Base-by-base conservation (phyloP, 2,329 filamentous ascomycete genomes). In the Tolypocladium pustulatum region DNA sequence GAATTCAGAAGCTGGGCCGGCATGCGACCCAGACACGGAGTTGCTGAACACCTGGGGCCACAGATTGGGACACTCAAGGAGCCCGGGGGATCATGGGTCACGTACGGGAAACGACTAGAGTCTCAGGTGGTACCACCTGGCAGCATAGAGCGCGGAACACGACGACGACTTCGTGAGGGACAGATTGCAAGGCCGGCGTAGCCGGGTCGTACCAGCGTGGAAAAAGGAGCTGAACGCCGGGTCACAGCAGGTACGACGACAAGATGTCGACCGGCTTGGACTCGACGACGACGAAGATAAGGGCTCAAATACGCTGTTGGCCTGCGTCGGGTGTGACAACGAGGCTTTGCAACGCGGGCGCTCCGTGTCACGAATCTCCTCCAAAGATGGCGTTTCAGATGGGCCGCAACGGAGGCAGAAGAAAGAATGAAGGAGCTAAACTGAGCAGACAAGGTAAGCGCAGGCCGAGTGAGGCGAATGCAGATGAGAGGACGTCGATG, bases 331-430 rank as follows among this genome's bases (percentile, higher is more conserved):
- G 37, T 36, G 54, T 49, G 55, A 54, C 54, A n/a, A 41, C 20
- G 36, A 38, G 32, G 54, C 34, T 46, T 27, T 46, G 34, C 37
- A 49, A 37, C 37, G 56, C 34, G 52, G 25, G 36, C 6, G 40
- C 55, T 40, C 41, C 55, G 58, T 55, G 49, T 46, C 41, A 59
- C 55, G 40, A 55, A 51, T 62, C 46, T 60, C 54, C 54, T 61
- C 57, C 59, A 60, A 58, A 64, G 61, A 43, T 54, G 58, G 59
- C 60, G 66, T 68, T 68, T 68, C 66, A 68, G 65, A 59, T 60
- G 58, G 61, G 64, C 65, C 59, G 62, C 61, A 66, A 52, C 60
- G 61, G 55, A 12, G 49, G 46, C 41, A 20, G 52, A 17, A 36
- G 25, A 46, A 27, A n/a, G 34, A n/a, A 36, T 20, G 22, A 37